Evolutionary conservation across 2,329 filamentous ascomycete species (phyloP), one percentile per base, ranked within the genome.

Genomic region (Akanthomyces dipterigenus): DNA sequence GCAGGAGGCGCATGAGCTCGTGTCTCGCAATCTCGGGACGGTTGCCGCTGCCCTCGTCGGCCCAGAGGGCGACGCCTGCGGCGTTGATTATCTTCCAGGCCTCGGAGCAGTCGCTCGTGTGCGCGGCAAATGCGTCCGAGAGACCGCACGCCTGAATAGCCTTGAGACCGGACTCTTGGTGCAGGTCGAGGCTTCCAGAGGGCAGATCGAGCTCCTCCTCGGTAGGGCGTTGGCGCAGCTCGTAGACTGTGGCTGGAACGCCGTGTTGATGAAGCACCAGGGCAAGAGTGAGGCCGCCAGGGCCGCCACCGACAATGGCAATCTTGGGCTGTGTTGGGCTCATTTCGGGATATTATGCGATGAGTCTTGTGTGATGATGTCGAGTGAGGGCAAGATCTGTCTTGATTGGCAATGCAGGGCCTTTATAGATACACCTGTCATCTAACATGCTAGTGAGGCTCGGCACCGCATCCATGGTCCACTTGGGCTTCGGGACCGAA

Each of bases 81-180:
- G 66, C 69, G 26, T 65, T 61, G 11, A 74, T 67, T 12, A 80
- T 54, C 50, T 73, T 74, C 42, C 73, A 58, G 1, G 68, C 71
- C 46, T 81, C 75, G 59, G 71, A 71, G 63, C 79, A 79, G 3
- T 76, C 76, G 36, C 72, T 71, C 1, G 76, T 87, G 73, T 91
- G 86, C 49, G 79, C 76, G 8, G 96, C 80, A 49, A 98, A 91
- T 62, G 88, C 82, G 68, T 90, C 86, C 70, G 75, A 82, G 53
- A 72, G 70, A 6, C 76, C 78, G 16, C 75, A 76, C 57, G 76
- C 75, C 6, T 69, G 70, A 8, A 84, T 67, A 0, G 78, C 81
- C 3, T 71, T 68, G 5, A 80, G 75, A 0, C 81, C 81, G 1
- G 75, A 74, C 6, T 73, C 66, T 1, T 72, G 69, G 65, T 84